phyloP scores from a whole-genome alignment of 768 basidiomycete genomes.

The Crucibulum laeve region DNA sequence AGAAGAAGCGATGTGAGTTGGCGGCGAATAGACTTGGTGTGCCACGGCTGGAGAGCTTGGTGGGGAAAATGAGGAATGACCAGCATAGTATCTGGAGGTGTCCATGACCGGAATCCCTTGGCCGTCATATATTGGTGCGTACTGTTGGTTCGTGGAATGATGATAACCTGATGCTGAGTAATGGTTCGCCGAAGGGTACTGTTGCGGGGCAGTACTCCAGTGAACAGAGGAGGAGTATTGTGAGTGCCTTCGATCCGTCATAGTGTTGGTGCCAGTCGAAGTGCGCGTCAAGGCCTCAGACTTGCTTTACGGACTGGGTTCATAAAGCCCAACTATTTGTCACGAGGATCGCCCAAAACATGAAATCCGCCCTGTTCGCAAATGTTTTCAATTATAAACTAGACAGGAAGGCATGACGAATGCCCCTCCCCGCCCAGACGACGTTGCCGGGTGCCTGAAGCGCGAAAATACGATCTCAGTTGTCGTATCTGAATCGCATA shows the following conservation, averaged over 20 bases:
- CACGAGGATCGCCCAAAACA: conserved; percentile 17
- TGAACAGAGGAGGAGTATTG: conserved; percentile 29
- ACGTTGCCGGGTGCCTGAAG: conserved; percentile 14
- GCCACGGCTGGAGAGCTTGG: conserved; percentile 15
- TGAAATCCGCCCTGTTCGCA: conserved; percentile 23
- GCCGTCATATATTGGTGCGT: conserved; percentile 3
- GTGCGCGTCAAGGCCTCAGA: not conserved
- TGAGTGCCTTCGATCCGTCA: conserved; percentile 24
- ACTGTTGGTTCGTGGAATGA: conserved; percentile 6
- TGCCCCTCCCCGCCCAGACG: conserved; percentile 3
- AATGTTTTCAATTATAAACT: conserved; percentile 15
- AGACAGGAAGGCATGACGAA: conserved; percentile 3
- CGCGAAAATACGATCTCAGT: too few relatives aligned
- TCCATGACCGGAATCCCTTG: conserved; percentile 4
- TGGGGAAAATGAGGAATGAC: conserved; percentile 13
- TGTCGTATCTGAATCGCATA: conserved; percentile 9
- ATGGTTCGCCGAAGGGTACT: conserved; percentile 21
- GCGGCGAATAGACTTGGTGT: conserved; percentile 19
- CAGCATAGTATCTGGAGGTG: conserved; percentile 19
- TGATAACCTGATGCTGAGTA: conserved; percentile 22
- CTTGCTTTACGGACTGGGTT: conserved; percentile 11
- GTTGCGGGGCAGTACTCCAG: conserved; percentile 28
- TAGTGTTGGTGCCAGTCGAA: conserved; percentile 10
- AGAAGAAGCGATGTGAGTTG: conserved; percentile 7
- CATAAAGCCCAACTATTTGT: conserved; percentile 20